Percentiles rank a stretch among this genome's conserved stretches.
phyloP scores from a whole-genome alignment of 768 basidiomycete species.

The Xerocomus brunneocitrinus region DNA sequence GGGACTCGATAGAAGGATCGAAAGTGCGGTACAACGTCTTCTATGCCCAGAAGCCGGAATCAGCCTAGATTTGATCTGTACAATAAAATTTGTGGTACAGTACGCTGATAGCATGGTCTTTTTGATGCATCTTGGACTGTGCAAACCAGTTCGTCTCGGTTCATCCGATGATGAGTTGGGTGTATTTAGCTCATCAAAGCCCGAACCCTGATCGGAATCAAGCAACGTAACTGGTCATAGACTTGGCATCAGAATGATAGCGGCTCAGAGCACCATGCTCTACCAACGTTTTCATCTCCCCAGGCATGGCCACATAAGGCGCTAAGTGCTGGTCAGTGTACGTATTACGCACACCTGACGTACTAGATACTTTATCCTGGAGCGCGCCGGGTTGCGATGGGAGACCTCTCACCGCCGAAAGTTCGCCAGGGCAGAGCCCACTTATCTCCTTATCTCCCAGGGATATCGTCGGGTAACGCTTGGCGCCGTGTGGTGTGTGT shows the following conservation, averaged over 20 bases:
- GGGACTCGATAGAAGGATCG: constrained; percentile 7
- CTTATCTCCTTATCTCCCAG: not conserved
- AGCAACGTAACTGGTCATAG: too few relatives aligned
- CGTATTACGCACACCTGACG: too few relatives aligned
- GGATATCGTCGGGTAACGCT: not conserved
- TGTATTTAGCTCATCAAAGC: too few relatives aligned
- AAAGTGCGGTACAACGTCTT: constrained; percentile 1
- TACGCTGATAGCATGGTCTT: not conserved
- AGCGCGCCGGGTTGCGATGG: too few relatives aligned
- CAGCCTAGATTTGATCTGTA: not conserved
- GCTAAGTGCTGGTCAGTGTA: not conserved
- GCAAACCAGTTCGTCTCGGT: too few relatives aligned
- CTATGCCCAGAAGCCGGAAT: constrained; percentile 2
- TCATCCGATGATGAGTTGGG: too few relatives aligned
- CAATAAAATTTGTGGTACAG: not conserved
- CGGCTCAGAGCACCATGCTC: not conserved
- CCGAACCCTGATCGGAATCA: too few relatives aligned
- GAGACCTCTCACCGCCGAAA: not conserved
- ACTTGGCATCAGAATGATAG: not conserved
- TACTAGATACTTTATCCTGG: too few relatives aligned
- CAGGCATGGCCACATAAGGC: too few relatives aligned
- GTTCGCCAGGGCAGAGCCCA: not conserved
- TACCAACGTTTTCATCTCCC: not conserved
- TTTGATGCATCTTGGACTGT: not conserved
- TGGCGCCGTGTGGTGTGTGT: too few relatives aligned